Base-by-base conservation (phyloP, 768 basidiomycete species). In the Boletus sp. region DNA sequence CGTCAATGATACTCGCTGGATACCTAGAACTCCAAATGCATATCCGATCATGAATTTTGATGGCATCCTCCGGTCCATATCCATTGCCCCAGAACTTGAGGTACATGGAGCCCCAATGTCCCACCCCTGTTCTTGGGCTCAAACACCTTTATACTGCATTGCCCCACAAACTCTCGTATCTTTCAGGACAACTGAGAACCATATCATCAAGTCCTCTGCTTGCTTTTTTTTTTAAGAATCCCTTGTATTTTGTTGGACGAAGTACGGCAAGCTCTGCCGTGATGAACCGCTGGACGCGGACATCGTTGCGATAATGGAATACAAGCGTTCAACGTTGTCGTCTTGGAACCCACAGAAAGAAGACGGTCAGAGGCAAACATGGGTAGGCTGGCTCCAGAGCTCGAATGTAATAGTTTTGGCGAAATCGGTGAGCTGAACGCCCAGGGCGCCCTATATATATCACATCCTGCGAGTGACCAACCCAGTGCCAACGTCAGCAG, bases 21-120 rank as follows among this genome's bases (percentile, higher is more conserved):
- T 21, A 15, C 60, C 66, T 40, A 70, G 45, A 29, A 57, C 52
- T 33, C 54, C 50, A 29, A 68, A 74, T 1, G 67, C 67, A 50
- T 75, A 62, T 48, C 70, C 70, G 5, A 74, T 62, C 29, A 71
- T 58, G 57, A 72, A 75, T 7, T 53, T 63, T 14, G 68, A 65
- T 5, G 72, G n/a, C n/a, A n/a, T n/a, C n/a, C n/a, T n/a, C n/a
- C n/a, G n/a, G n/a, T n/a, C 73, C 71, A 49, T 71, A 74, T 7
- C 75, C 72, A 23, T 68, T 68, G 0, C 63, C 61, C 72, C 72
- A 73, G 53, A 55, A 69, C 64, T 29, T 43, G 35, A 43, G 48
- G 33, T 47, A 64, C 47, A 63, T 34, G 25, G 58, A 54, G 17
- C 11, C 58, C 58, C 38, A 68, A 58, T 5, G 37, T 43, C 47